Conservation (phyloP, 768 basidiomycete species). For the Hemileccinum impolitum region DNA sequence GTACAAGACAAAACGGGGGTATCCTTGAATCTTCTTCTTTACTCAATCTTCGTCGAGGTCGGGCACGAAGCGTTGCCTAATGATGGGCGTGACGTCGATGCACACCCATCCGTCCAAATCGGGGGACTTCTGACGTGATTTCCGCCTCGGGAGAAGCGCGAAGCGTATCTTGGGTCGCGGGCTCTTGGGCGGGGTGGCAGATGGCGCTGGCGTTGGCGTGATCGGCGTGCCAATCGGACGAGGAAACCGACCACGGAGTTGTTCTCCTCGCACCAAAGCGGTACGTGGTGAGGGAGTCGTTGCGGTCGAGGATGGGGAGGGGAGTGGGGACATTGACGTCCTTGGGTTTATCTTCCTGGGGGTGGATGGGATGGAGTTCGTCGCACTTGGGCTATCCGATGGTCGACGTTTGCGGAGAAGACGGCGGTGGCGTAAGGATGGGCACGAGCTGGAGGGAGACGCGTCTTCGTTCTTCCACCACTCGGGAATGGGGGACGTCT, state of each 20-base stretch:
- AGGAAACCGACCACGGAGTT: slow-evolving; percentile 8
- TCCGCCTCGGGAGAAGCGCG: slow-evolving; percentile 18
- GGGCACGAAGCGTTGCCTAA: slow-evolving; percentile 18
- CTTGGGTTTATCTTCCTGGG: slow-evolving; percentile 5
- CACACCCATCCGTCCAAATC: slow-evolving; percentile 30
- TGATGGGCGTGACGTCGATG: slow-evolving; percentile 27
- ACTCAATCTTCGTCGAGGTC: slow-evolving; percentile 14
- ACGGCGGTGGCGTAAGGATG: slow-evolving; percentile 20
- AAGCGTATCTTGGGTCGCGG: slow-evolving; percentile 14
- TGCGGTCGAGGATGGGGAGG: background rate
- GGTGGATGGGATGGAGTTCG: slow-evolving; percentile 10
- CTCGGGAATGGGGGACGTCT: slow-evolving; percentile 4
- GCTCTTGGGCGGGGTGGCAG: slow-evolving; percentile 14
- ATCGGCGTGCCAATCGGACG: background rate
- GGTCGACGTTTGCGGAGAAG: slow-evolving; percentile 32
- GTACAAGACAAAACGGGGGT: no score
- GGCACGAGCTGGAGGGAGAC: slow-evolving; percentile 22
- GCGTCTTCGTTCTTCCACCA: background rate
- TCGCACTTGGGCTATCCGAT: background rate
- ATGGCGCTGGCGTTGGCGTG: background rate
- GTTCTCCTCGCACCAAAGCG: background rate
- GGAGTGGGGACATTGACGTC: slow-evolving; percentile 1
- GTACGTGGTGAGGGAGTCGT: background rate
- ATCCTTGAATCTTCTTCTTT: no score
- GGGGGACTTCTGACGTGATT: slow-evolving; percentile 6